Percentiles rank a stretch among this genome's conserved stretches.
Conservation (phyloP, 257 asterid species). For the Verbascum thapsus region DNA sequence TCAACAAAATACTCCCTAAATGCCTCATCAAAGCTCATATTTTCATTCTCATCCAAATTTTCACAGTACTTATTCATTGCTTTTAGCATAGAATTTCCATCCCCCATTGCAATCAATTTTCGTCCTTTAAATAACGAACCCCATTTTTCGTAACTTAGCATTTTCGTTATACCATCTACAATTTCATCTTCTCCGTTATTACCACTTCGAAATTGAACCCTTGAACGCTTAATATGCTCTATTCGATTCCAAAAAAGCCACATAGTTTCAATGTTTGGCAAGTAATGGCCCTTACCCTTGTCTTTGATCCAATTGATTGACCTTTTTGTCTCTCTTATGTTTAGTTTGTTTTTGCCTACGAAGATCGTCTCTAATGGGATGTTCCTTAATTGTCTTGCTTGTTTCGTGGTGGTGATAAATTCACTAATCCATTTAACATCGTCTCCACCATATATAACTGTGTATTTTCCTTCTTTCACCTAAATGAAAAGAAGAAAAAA, state of each 20-base stretch:
- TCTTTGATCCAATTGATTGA: not conserved
- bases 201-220: not conserved
- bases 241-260: conserved; percentile 34
- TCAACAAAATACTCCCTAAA: not conserved
- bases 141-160: conserved; percentile 28
- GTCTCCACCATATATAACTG: conserved; percentile 20
- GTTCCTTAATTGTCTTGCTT: not conserved
- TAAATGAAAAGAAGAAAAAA: too few species aligned
- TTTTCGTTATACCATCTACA: conserved; percentile 4
- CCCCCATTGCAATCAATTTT: conserved; percentile 11
- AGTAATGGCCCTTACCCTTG: not conserved
- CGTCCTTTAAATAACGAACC: conserved; percentile 20
- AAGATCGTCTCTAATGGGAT: conserved; percentile 27
- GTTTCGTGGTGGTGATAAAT: conserved; percentile 10
- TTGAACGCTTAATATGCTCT: conserved; percentile 27
- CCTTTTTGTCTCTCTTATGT: not conserved
- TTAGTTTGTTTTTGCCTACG: conserved; percentile 21
- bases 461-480: conserved; percentile 15
- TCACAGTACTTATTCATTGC: conserved; percentile 12
- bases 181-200: conserved; percentile 10
- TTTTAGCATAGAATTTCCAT: conserved; percentile 6
- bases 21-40: conserved; percentile 3
- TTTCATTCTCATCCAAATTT: conserved; percentile 11
- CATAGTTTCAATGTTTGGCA: conserved; percentile 11
- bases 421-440: conserved; percentile 26